Base-by-base conservation (phyloP, 257 asterid genomes). In the Przewalskia tangutica region DNA sequence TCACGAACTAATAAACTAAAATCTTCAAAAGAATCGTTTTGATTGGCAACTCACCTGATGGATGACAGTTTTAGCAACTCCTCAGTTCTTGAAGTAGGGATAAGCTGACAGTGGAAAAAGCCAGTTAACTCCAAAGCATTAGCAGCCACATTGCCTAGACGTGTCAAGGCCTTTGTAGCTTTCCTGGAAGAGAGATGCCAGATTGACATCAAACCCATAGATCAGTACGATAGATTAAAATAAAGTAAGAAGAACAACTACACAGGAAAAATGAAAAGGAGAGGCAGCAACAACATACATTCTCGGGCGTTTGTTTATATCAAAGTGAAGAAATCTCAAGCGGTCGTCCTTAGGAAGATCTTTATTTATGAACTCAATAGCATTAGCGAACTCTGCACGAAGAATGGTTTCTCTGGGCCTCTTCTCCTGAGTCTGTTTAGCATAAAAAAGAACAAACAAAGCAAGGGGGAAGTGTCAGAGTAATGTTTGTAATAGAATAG, bases 291-390 rank as follows among this genome's bases (percentile, higher is more conserved):
- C 40, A 71, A 20, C 48, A 36, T 89, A 95, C 99, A 86, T 92
- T 93, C 88, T 91, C 36, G 98, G 89, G 89, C 81, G 83, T 86
- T 89, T 92, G 84, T 90, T 94, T 85, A 95, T 87, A 86, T 95
- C 99, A 97, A 97, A 95, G 85, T 94, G 99, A 85, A 94, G 93
- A 87, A 93, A 95, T 87, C 85, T 95, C 92, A 95, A 87, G 81
- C 87, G 97, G 82, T 90, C 80, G 81, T 89, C 93, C 89, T 53
- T 87, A 2, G 90, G 48, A 20, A 93, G 91, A 89, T 90, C 94
- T 85, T 81, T 91, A 85, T 95, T 95, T 67, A 95, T 87, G 78
- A 85, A 82, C 80, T 89, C 93, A 85, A 95, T 94, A 77, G 99
- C 99, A 90, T 85, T 87, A 77, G 89, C 94, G 67, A 95, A 95